A percentile compares a stretch with the other conserved stretches of the same genome.
These are phyloP conservation scores for Ogataea sp. DNA, from an alignment of 805 yeast genomes.

Conservation along the genomic window DNA sequence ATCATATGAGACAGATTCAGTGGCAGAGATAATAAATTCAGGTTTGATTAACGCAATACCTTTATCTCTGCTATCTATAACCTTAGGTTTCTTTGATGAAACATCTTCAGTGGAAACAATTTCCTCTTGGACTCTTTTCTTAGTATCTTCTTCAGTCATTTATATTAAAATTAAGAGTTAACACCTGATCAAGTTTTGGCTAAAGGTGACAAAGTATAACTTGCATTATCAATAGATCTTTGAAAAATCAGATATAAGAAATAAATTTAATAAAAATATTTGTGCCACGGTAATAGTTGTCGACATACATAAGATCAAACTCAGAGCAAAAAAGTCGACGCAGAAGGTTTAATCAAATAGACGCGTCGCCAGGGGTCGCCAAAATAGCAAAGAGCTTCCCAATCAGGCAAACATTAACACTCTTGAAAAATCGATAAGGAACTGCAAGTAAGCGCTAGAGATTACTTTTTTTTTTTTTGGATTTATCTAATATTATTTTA, in stretches of 20 bases:
- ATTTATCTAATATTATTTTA: no score
- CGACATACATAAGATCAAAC: no score
- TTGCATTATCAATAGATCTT: no score
- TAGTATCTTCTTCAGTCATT: slow-evolving; percentile 2
- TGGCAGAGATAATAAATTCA: slow-evolving; percentile 44
- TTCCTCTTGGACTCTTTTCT: slow-evolving; percentile 7
- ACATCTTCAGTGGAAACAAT: neutral
- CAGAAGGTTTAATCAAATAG: neutral
- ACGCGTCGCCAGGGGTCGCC: neutral
- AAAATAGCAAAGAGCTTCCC: neutral
- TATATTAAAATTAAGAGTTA: no score
- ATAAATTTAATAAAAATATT: no score
- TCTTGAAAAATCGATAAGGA: neutral
- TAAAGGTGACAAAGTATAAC: no score
- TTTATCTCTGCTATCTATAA: slow-evolving; percentile 22
- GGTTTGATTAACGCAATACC: slow-evolving; percentile 76
- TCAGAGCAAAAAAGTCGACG: no score
- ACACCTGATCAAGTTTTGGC: no score
- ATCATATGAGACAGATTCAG: slow-evolving; percentile 16
- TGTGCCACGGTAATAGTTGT: no score
- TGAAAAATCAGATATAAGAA: no score
- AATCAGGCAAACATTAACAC: neutral
- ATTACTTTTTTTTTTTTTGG: no score
- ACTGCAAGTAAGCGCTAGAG: no score
- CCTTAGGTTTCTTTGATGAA: neutral